phyloP scores from a whole-genome alignment of 331 rosid species.

The Malus hybrid region DNA sequence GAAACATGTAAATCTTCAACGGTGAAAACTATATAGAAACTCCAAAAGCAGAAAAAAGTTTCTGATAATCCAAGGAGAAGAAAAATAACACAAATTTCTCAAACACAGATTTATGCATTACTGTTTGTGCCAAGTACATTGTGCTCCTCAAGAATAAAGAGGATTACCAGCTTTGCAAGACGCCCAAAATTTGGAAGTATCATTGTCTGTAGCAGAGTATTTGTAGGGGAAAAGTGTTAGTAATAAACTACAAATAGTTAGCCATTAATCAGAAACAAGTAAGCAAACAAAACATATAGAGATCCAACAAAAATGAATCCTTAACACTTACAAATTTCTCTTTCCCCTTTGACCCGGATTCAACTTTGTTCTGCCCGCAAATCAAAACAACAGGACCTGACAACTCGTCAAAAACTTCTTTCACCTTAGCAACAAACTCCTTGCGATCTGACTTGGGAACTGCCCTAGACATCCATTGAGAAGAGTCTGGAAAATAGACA shows the following conservation, averaged over 20 bases:
- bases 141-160: slow-evolving; percentile 9
- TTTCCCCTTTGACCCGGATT: slow-evolving; percentile 79
- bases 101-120: not conserved
- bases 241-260: not conserved
- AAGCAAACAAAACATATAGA: not conserved
- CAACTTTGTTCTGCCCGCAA: slow-evolving; percentile 90
- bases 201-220: slow-evolving; percentile 59
- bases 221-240: not conserved
- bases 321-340: slow-evolving; percentile 70
- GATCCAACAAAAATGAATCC: not conserved
- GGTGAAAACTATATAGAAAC: not conserved
- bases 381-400: slow-evolving; percentile 83
- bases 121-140: not conserved
- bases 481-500: slow-evolving; percentile 93
- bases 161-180: slow-evolving; percentile 77
- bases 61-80: not conserved
- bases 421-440: slow-evolving; percentile 70
- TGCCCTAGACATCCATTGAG: slow-evolving; percentile 86
- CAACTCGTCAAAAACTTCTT: slow-evolving; percentile 69
- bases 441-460: slow-evolving; percentile 65
- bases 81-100: not conserved
- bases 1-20: not conserved
- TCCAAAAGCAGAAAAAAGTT: not conserved
- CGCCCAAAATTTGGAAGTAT: slow-evolving; percentile 88
- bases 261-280: not conserved